These are phyloP conservation scores for Marasmius fiardii DNA, from an alignment of 1,284 basidiomycete genomes.

Conservation along the genomic window DNA sequence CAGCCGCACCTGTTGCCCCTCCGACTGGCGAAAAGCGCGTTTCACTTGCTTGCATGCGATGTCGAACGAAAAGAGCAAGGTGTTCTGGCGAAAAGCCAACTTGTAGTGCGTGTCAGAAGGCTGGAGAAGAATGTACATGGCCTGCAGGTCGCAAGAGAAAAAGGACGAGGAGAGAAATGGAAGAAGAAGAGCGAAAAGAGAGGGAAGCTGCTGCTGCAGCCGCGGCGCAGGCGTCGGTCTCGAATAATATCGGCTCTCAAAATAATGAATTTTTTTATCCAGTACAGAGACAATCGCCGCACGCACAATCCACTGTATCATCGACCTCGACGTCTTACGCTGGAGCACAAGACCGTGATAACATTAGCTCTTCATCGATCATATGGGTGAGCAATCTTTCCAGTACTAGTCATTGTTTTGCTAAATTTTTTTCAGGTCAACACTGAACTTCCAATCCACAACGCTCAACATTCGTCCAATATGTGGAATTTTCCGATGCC, in stretches of 20 bases:
- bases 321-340: background rate
- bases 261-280: background rate
- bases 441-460: background rate
- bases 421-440: background rate
- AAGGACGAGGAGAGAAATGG: constrained; percentile 36
- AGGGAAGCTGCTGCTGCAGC: constrained; percentile 10
- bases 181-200: constrained; percentile 29
- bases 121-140: constrained; percentile 30
- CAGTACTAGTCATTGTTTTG: background rate
- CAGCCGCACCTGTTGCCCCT: background rate
- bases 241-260: background rate
- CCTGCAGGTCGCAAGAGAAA: constrained; percentile 32
- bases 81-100: constrained; percentile 32
- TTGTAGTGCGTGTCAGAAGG: constrained; percentile 30
- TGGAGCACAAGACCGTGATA: background rate
- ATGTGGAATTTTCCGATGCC: constrained; percentile 1
- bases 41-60: constrained; percentile 15
- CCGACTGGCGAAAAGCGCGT: background rate
- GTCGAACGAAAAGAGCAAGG: constrained; percentile 32
- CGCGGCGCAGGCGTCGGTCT: background rate
- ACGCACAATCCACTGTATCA: background rate
- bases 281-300: too few species aligned
- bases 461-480: background rate
- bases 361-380: background rate
- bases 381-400: background rate